phyloP scores from a whole-genome alignment of 768 basidiomycete species.

The Clavulina sp. region DNA sequence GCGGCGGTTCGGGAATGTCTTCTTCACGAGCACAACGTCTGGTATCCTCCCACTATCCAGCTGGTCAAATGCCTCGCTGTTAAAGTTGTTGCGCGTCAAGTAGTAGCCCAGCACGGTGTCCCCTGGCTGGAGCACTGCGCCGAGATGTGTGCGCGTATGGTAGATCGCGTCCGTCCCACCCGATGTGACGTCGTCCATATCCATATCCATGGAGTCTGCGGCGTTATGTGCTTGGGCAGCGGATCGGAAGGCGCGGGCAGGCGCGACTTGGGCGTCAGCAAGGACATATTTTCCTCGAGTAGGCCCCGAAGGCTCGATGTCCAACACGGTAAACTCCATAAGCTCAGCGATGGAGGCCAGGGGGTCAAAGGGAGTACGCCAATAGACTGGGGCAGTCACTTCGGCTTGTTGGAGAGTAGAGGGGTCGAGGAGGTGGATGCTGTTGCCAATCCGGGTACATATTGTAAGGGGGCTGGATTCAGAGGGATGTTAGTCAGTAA shows the following conservation, averaged over 20 bases:
- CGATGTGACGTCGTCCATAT: slow-evolving; percentile 39
- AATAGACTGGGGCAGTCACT: slow-evolving; percentile 60
- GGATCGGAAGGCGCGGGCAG: slow-evolving; percentile 53
- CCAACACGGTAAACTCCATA: slow-evolving; percentile 87
- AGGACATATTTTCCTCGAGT: slow-evolving; percentile 64
- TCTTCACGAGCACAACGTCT: slow-evolving; percentile 85
- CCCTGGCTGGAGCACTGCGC: slow-evolving; percentile 83
- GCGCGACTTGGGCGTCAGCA: slow-evolving; percentile 78
- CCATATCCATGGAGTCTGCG: slow-evolving; percentile 33
- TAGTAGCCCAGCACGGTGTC: slow-evolving; percentile 87
- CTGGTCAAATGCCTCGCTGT: slow-evolving; percentile 66
- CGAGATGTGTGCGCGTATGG: slow-evolving; percentile 94
- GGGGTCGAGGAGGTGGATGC: slow-evolving; percentile 81
- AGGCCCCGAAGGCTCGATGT: slow-evolving; percentile 70
- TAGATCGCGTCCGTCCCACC: slow-evolving; percentile 59
- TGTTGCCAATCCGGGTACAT: slow-evolving; percentile 83
- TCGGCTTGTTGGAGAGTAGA: slow-evolving; percentile 72
- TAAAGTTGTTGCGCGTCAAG: slow-evolving; percentile 80
- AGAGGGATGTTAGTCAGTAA: slow-evolving; percentile 1
- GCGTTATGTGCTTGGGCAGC: slow-evolving; percentile 18
- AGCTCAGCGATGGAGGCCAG: slow-evolving; percentile 72
- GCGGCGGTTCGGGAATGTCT: slow-evolving; percentile 82
- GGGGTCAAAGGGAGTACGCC: slow-evolving; percentile 79
- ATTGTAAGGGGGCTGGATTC: slow-evolving; percentile 49
- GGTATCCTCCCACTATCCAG: slow-evolving; percentile 51